Conservation (phyloP, 352 stramenopile genomes). For the Globisporangium carolinianum region DNA sequence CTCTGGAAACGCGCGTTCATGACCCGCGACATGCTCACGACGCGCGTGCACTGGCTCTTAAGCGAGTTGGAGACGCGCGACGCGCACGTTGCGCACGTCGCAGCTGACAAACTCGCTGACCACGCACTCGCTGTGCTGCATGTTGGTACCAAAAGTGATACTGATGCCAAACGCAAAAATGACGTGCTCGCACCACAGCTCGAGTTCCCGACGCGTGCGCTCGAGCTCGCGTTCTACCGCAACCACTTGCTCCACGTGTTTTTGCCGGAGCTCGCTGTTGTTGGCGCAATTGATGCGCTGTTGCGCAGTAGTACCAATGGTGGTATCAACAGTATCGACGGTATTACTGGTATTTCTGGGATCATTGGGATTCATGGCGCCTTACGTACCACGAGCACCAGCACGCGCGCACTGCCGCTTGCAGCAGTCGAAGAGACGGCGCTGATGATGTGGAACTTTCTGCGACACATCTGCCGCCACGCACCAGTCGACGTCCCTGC, state of each 20-base stretch:
- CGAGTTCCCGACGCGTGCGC: conserved; percentile 48
- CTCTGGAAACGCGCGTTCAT: conserved; percentile 70
- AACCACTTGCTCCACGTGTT: conserved; percentile 85
- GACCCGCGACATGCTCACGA: conserved; percentile 51
- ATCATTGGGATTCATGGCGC: no score
- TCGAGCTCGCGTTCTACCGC: conserved; percentile 80
- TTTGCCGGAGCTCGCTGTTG: conserved; percentile 62
- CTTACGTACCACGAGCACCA: conserved; percentile 1
- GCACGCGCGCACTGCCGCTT: conserved; percentile 16
- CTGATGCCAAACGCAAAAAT: conserved; percentile 8
- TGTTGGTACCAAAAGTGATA: conserved; percentile 19
- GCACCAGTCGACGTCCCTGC: conserved; percentile 33
- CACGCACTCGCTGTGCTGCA: conserved; percentile 62
- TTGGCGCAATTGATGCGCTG: conserved; percentile 47
- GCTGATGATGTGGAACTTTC: conserved; percentile 47
- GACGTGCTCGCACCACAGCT: conserved; percentile 46
- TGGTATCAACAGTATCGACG: no score
- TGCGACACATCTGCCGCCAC: conserved; percentile 65
- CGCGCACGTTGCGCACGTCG: conserved; percentile 54
- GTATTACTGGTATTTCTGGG: no score
- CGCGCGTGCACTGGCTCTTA: conserved; percentile 50
- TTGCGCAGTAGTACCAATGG: conserved; percentile 5
- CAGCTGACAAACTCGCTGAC: conserved; percentile 37
- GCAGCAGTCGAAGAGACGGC: conserved; percentile 32
- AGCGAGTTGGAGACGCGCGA: conserved; percentile 33